phyloP scores from a whole-genome alignment of 1,139 yeast genomes.

The Zygoascus meyerae region DNA sequence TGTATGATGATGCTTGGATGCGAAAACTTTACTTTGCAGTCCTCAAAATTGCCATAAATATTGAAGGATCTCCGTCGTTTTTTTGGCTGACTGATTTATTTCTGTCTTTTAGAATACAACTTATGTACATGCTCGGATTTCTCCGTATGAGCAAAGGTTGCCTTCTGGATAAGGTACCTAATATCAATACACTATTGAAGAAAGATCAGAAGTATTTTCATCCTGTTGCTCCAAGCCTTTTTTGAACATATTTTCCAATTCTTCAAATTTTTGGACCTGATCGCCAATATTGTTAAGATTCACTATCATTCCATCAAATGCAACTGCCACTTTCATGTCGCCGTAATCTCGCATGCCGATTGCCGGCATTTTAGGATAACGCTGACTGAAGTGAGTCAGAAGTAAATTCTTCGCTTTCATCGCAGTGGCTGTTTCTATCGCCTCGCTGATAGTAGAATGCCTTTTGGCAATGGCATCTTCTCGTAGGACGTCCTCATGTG shows the following conservation, averaged over 20 bases:
- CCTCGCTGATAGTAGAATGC: slow-evolving; percentile 91
- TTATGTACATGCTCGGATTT: too few relatives aligned
- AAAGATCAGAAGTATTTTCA: not conserved
- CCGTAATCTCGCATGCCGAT: slow-evolving; percentile 13
- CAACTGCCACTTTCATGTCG: slow-evolving; percentile 38
- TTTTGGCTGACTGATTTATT: too few relatives aligned
- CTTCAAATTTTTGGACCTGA: slow-evolving; percentile 29
- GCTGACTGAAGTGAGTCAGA: slow-evolving; percentile 86
- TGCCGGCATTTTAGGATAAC: slow-evolving; percentile 68
- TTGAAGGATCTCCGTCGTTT: too few relatives aligned
- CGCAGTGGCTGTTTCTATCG: slow-evolving; percentile 57
- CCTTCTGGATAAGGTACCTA: too few relatives aligned
- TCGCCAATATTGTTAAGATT: slow-evolving; percentile 38
- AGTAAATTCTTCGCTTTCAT: slow-evolving; percentile 73
- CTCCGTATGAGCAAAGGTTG: too few relatives aligned
- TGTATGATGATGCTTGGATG: too few relatives aligned
- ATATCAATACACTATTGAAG: too few relatives aligned
- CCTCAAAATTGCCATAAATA: too few relatives aligned
- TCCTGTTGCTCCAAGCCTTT: slow-evolving; percentile 17
- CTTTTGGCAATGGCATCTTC: slow-evolving; percentile 77
- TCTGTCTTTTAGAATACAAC: too few relatives aligned
- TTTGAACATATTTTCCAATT: slow-evolving; percentile 28
- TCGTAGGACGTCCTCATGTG: slow-evolving; percentile 73
- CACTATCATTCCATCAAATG: slow-evolving; percentile 58
- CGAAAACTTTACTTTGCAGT: too few relatives aligned